These are phyloP conservation scores for Colletotrichum cordylinicola DNA, from an alignment of 2,329 filamentous ascomycete species.

Conservation along the genomic window DNA sequence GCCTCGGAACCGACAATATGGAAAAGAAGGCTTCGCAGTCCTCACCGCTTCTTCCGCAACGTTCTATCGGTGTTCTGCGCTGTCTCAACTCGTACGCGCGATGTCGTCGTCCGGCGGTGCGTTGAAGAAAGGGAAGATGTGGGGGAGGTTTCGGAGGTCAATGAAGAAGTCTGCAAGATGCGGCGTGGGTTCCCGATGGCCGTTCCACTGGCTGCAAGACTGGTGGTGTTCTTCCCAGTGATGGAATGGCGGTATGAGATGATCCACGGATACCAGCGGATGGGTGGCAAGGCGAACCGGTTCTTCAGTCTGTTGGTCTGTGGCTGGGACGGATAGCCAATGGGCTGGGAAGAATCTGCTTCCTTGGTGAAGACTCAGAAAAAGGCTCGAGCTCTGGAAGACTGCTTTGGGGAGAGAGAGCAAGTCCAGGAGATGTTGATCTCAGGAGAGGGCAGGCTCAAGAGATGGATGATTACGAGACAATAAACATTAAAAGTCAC, in stretches of 20 bases:
- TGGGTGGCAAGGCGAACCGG: slow-evolving; percentile 19
- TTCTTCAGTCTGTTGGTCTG: not conserved
- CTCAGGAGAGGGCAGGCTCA: not conserved
- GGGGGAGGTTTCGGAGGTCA: slow-evolving; percentile 10
- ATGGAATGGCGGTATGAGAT: slow-evolving; percentile 16
- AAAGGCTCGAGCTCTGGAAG: slow-evolving; percentile 2
- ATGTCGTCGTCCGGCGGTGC: slow-evolving; percentile 19
- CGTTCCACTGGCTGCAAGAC: slow-evolving; percentile 7
- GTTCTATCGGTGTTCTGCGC: slow-evolving; percentile 1
- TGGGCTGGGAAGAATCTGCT: not conserved
- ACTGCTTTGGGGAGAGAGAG: not conserved
- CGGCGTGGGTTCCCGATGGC: slow-evolving; percentile 6
- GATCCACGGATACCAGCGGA: slow-evolving; percentile 14
- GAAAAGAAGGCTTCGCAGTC: not conserved
- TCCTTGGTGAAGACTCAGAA: not conserved
- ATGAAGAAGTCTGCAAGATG: slow-evolving; percentile 9
- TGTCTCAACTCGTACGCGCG: slow-evolving; percentile 8
- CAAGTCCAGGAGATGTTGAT: not conserved
- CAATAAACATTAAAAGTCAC: not conserved
- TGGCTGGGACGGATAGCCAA: not conserved
- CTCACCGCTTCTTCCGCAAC: slow-evolving; percentile 9
- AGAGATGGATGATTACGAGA: not conserved
- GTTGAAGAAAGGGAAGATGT: not conserved
- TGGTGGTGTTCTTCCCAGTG: not conserved
- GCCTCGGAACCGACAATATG: not conserved